A percentile compares a stretch with the other conserved stretches of the same genome.
phyloP scores from a whole-genome alignment of 2,329 filamentous ascomycete genomes.

The Cladophialophora psammophila region DNA sequence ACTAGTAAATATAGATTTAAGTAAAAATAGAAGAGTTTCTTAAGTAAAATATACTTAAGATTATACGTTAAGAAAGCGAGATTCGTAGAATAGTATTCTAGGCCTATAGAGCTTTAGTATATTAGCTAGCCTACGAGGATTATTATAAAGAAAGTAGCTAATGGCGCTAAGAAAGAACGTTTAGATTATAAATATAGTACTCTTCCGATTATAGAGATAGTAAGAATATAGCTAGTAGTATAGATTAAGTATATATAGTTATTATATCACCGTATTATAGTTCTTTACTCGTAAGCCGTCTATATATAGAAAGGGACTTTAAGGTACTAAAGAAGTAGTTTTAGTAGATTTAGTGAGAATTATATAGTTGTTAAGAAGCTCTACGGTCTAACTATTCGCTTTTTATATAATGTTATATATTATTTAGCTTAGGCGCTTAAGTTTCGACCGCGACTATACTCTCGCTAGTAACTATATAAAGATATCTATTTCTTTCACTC shows the following conservation, averaged over 20 bases:
- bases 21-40: conserved; percentile 15
- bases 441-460: too few relatives aligned
- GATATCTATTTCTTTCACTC: too few relatives aligned
- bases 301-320: not conserved
- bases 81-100: conserved; percentile 15
- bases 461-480: too few relatives aligned
- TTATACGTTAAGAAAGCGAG: conserved; percentile 14
- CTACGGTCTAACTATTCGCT: conserved; percentile 6
- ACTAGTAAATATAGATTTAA: conserved; percentile 20
- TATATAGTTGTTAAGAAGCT: conserved; percentile 8
- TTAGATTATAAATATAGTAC: conserved; percentile 11
- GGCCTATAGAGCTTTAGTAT: conserved; percentile 9
- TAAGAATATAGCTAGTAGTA: conserved; percentile 17
- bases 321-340: not conserved
- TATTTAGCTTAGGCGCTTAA: not conserved
- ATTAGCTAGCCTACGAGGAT: conserved; percentile 8
- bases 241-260: conserved; percentile 14
- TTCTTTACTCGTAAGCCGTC: not conserved
- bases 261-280: conserved; percentile 6
- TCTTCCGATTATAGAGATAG: conserved; percentile 12
- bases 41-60: conserved; percentile 19
- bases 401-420: conserved; percentile 8
- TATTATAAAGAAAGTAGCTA: not conserved
- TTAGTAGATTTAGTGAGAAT: conserved; percentile 14
- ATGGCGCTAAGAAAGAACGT: not conserved